phyloP scores from a whole-genome alignment of 2,329 filamentous ascomycete genomes.

The Neophaeococcomyces mojaviensis region DNA sequence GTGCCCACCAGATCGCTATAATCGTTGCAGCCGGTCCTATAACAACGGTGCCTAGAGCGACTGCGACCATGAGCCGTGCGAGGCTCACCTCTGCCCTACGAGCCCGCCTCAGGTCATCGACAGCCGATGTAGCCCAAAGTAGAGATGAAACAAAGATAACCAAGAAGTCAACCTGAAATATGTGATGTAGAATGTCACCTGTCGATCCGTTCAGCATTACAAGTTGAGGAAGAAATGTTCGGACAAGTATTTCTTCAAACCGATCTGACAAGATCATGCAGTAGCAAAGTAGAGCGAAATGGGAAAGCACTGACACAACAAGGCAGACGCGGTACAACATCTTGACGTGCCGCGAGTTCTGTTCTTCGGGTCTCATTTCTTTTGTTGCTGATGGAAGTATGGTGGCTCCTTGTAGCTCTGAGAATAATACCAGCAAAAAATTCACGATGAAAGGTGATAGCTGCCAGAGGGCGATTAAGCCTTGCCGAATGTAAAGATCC shows the following conservation, averaged over 20 bases:
- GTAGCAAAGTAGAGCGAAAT: slow-evolving; percentile 7
- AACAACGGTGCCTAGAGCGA: slow-evolving; percentile 12
- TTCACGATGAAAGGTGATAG: slow-evolving; percentile 21
- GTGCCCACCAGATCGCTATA: slow-evolving; percentile 22
- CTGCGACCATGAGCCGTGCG: neutral
- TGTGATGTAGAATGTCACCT: slow-evolving; percentile 18
- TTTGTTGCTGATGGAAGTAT: neutral
- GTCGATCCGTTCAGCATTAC: slow-evolving; percentile 12
- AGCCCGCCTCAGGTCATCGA: slow-evolving; percentile 22
- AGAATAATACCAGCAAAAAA: slow-evolving; percentile 14
- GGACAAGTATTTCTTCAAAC: slow-evolving; percentile 14
- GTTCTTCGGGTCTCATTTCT: neutral
- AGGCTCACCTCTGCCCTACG: slow-evolving; percentile 14
- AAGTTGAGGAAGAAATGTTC: slow-evolving; percentile 15
- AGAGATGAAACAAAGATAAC: slow-evolving; percentile 18
- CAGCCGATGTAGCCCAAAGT: slow-evolving; percentile 18
- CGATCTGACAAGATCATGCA: slow-evolving; percentile 9
- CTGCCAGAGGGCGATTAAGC: slow-evolving; percentile 23
- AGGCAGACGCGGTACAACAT: slow-evolving; percentile 9
- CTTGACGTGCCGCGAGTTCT: slow-evolving; percentile 11
- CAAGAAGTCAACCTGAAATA: slow-evolving; percentile 25
- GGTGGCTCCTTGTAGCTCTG: slow-evolving; percentile 2
- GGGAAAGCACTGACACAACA: slow-evolving; percentile 9
- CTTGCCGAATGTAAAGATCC: slow-evolving; percentile 14
- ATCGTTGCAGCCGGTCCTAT: slow-evolving; percentile 21